These are phyloP conservation scores for Vigna unguiculata DNA, from an alignment of 306 rosid genomes.

Conservation along the genomic window DNA sequence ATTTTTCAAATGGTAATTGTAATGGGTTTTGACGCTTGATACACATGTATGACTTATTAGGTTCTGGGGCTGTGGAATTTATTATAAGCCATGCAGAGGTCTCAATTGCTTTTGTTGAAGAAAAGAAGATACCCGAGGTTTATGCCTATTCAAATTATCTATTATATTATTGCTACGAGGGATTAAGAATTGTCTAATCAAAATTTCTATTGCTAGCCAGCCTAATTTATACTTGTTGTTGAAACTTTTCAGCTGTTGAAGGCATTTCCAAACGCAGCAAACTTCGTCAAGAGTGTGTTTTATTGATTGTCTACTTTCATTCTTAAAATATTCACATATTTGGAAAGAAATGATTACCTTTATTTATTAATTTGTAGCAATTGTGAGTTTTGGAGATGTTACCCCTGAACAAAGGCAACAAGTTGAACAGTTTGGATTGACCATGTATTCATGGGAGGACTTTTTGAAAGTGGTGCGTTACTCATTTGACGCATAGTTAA, in stretches of 20 bases:
- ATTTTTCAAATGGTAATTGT: constrained; percentile 15
- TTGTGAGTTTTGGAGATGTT: constrained; percentile 94
- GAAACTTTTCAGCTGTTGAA: constrained; percentile 72
- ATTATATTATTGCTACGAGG: constrained; percentile 5
- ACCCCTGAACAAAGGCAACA: constrained; percentile 73
- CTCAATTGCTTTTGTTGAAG: constrained; percentile 77
- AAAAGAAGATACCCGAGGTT: constrained; percentile 89
- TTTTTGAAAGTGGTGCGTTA: constrained; percentile 76
- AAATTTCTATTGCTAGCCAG: neutral
- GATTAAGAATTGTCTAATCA: constrained; percentile 8
- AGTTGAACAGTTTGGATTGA: constrained; percentile 58
- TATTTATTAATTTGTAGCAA: constrained; percentile 51
- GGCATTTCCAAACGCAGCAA: constrained; percentile 67
- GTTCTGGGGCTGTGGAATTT: constrained; percentile 90
- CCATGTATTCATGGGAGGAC: constrained; percentile 79
- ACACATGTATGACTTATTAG: constrained; percentile 55
- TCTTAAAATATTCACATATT: neutral
- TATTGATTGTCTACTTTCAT: constrained; percentile 42
- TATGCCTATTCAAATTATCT: constrained; percentile 13
- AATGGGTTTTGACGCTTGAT: constrained; percentile 26
- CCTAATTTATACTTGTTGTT: constrained; percentile 35
- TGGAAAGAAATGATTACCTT: constrained; percentile 31
- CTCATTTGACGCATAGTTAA: constrained; percentile 31
- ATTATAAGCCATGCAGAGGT: constrained; percentile 80
- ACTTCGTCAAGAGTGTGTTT: constrained; percentile 70